Evolutionary conservation across 768 basidiomycete genomes (phyloP).

Genomic region (Tylopilus vinaceipallidus): DNA sequence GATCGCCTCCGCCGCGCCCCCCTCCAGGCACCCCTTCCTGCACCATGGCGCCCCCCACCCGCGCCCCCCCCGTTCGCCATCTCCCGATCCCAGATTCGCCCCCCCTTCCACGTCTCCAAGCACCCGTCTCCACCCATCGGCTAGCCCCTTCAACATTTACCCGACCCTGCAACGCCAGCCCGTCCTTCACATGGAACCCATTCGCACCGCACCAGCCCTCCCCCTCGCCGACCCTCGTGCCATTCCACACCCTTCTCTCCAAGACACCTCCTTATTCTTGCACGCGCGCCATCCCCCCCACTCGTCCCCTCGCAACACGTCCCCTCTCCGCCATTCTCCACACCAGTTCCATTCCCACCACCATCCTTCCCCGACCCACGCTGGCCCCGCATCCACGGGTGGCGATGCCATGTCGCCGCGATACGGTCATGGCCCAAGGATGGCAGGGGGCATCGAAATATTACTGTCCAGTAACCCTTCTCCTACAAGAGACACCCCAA

Average conservation of each 20-base stretch:
- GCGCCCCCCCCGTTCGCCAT: constrained; percentile 14
- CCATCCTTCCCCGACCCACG: constrained; percentile 10
- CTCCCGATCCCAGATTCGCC: constrained; percentile 9
- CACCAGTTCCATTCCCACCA: constrained; percentile 14
- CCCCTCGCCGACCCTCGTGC: constrained; percentile 7
- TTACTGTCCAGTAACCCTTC: constrained; percentile 15
- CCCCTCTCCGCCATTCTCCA: constrained; percentile 21
- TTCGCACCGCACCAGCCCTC: constrained; percentile 4
- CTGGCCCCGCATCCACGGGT: not conserved
- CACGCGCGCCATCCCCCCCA: constrained; percentile 10
- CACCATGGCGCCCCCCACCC: too few relatives aligned
- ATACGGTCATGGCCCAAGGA: constrained; percentile 23
- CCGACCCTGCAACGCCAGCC: constrained; percentile 24
- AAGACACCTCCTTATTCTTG: constrained; percentile 12
- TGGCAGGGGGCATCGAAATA: constrained; percentile 29
- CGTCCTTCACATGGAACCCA: constrained; percentile 11
- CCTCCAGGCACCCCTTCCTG: constrained; percentile 13
- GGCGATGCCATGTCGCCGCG: constrained; percentile 16
- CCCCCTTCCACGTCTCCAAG: constrained; percentile 13
- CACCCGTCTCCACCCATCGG: constrained; percentile 19
- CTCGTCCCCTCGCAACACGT: constrained; percentile 17
- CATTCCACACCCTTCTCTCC: constrained; percentile 9
- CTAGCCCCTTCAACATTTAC: constrained; percentile 20
- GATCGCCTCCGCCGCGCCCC: constrained; percentile 26
- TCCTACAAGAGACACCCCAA: constrained; percentile 9